These are phyloP conservation scores for baker's yeast (Saccharomyces cerevisiae) DNA, from an alignment of 805 yeast species.

Conservation along the genomic window DNA sequence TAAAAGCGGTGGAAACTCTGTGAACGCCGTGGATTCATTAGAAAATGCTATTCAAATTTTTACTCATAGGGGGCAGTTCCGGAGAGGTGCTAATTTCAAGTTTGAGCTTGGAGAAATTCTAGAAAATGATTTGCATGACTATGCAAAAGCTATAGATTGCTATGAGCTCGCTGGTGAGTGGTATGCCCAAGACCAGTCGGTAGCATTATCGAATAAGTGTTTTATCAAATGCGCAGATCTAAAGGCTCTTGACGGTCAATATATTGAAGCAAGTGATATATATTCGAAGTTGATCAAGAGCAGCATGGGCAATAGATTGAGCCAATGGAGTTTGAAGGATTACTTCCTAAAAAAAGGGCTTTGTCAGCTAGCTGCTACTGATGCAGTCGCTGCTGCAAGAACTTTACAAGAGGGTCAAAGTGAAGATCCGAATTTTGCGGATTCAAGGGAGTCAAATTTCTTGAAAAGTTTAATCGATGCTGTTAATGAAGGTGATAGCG, in stretches of 20 bases:
- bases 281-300: conserved; percentile 75
- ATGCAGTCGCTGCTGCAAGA: conserved; percentile 76
- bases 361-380: conserved; percentile 77
- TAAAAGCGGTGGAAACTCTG: conserved; percentile 55
- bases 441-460: conserved; percentile 67
- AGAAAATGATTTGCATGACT: conserved; percentile 66
- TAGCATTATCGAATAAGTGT: conserved; percentile 82
- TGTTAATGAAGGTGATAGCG: conserved; percentile 73
- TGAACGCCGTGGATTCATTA: conserved; percentile 50
- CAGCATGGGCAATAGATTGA: conserved; percentile 61
- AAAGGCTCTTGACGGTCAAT: conserved; percentile 67
- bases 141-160: conserved; percentile 58
- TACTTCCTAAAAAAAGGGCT: conserved; percentile 78
- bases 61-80: conserved; percentile 85
- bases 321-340: conserved; percentile 90
- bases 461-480: conserved; percentile 60
- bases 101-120: conserved; percentile 83
- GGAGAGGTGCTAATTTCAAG: conserved; percentile 92
- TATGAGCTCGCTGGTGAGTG: conserved; percentile 95
- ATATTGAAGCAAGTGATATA: conserved; percentile 62
- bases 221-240: conserved; percentile 85
- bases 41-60: conserved; percentile 73
- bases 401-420: conserved; percentile 52
- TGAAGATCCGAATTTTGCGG: conserved; percentile 68
- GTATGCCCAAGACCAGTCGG: conserved; percentile 88